phyloP scores from a whole-genome alignment of 495 filamentous ascomycete genomes.

The Gamarada debralockiae region DNA sequence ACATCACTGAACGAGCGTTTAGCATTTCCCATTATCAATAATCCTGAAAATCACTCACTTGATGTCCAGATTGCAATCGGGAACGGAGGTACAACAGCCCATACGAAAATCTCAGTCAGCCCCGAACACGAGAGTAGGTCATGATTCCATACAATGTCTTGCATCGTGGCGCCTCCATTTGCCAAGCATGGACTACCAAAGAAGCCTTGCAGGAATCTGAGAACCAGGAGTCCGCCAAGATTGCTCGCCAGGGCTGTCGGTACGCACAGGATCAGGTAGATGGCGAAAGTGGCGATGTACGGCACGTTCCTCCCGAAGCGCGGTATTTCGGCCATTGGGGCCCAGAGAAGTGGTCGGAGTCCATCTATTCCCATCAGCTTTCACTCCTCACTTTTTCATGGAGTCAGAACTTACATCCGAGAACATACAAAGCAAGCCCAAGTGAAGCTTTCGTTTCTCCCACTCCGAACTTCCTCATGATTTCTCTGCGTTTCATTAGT shows the following conservation, averaged over 20 bases:
- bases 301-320: slow-evolving; percentile 56
- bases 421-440: slow-evolving; percentile 48
- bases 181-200: slow-evolving; percentile 69
- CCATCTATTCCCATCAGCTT: no score
- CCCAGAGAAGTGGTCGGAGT: slow-evolving; percentile 39
- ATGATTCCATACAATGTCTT: no score
- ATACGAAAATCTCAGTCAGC: no score
- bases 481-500: no score
- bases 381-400: no score
- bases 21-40: no score
- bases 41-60: no score
- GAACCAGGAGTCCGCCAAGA: slow-evolving; percentile 62
- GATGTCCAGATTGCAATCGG: slow-evolving; percentile 55
- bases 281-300: slow-evolving; percentile 62
- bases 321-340: slow-evolving; percentile 54
- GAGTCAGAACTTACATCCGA: no score
- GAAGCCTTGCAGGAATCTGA: slow-evolving; percentile 70
- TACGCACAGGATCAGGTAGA: slow-evolving; percentile 69
- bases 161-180: slow-evolving; percentile 69
- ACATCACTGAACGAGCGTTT: no score
- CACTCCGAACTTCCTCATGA: slow-evolving; percentile 45
- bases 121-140: no score
- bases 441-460: slow-evolving; percentile 47
- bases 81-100: slow-evolving; percentile 61
- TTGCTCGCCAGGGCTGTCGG: slow-evolving; percentile 69